These are phyloP conservation scores for Ilyonectria mors-panacis DNA, from an alignment of 2,329 filamentous ascomycete genomes.

Conservation along the genomic window DNA sequence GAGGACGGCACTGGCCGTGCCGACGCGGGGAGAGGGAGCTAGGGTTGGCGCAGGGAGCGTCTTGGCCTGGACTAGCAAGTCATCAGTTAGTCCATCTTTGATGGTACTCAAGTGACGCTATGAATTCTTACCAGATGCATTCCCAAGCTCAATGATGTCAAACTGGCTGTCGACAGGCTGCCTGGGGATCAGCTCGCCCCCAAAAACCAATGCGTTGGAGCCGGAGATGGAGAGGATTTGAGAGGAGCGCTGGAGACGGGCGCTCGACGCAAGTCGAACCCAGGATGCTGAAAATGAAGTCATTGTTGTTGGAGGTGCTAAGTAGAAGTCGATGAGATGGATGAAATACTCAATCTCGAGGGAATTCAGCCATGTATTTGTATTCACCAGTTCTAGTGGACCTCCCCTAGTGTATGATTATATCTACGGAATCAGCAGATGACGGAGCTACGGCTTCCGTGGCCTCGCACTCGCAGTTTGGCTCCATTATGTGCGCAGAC, in stretches of 20 bases:
- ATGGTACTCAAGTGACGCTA: neutral
- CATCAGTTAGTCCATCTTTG: neutral
- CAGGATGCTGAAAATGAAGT: constrained; percentile 36
- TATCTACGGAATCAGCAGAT: neutral
- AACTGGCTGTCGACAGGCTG: constrained; percentile 66
- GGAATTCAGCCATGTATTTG: neutral
- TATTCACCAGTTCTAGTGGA: neutral
- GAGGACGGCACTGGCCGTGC: constrained; percentile 64
- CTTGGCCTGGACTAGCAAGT: constrained; percentile 5
- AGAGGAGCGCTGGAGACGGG: constrained; percentile 64
- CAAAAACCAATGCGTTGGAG: constrained; percentile 61
- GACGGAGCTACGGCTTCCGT: neutral
- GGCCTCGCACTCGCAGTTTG: neutral
- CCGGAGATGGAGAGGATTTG: constrained; percentile 61
- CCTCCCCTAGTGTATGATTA: neutral
- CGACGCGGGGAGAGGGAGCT: constrained; percentile 69
- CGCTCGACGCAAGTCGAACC: constrained; percentile 43
- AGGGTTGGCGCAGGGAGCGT: constrained; percentile 38
- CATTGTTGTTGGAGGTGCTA: neutral
- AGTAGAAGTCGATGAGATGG: neutral
- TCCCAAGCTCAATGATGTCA: constrained; percentile 55
- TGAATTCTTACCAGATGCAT: constrained; percentile 12
- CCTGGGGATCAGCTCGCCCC: constrained; percentile 66
- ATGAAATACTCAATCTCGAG: neutral
- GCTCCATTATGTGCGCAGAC: neutral